phyloP scores from a whole-genome alignment of 2,329 filamentous ascomycete genomes.

The Clarireedia homoeocarpa region DNA sequence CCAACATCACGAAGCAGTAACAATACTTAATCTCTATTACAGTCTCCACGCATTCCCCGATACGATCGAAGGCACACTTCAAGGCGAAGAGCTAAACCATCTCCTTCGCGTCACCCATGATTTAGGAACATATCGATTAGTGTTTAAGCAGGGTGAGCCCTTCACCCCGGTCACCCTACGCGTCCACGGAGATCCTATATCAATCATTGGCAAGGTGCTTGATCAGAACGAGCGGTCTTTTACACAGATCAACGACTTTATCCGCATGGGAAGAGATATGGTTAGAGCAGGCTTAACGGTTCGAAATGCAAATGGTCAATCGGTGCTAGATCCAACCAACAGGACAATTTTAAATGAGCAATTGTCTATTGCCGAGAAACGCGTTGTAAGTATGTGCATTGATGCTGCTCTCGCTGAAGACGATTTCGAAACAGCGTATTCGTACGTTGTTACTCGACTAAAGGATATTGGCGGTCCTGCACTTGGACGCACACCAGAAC shows the following conservation, averaged over 20 bases:
- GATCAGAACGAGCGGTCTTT: conserved; percentile 70
- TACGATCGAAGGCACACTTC: conserved; percentile 44
- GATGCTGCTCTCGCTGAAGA: conserved; percentile 69
- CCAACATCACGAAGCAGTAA: neutral
- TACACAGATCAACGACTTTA: conserved; percentile 64
- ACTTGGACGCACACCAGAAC: conserved; percentile 16
- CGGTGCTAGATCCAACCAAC: neutral
- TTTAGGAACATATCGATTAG: conserved; percentile 68
- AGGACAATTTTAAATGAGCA: conserved; percentile 26
- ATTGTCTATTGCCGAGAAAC: conserved; percentile 44
- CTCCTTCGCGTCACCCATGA: conserved; percentile 67
- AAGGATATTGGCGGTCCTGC: conserved; percentile 32
- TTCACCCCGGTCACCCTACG: conserved; percentile 72
- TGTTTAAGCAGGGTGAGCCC: conserved; percentile 70
- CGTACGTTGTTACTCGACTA: conserved; percentile 68
- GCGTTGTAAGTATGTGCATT: conserved; percentile 73
- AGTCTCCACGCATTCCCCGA: conserved; percentile 58
- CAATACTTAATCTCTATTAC: conserved; percentile 4
- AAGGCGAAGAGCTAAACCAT: conserved; percentile 50
- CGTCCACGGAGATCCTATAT: conserved; percentile 68
- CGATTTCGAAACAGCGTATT: conserved; percentile 81
- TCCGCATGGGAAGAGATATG: conserved; percentile 61
- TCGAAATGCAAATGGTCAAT: conserved; percentile 7
- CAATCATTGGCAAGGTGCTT: conserved; percentile 63
- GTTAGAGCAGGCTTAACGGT: conserved; percentile 47